Conservation (phyloP, 192 early-diverging fungal species). For the Podila minutissima region DNA sequence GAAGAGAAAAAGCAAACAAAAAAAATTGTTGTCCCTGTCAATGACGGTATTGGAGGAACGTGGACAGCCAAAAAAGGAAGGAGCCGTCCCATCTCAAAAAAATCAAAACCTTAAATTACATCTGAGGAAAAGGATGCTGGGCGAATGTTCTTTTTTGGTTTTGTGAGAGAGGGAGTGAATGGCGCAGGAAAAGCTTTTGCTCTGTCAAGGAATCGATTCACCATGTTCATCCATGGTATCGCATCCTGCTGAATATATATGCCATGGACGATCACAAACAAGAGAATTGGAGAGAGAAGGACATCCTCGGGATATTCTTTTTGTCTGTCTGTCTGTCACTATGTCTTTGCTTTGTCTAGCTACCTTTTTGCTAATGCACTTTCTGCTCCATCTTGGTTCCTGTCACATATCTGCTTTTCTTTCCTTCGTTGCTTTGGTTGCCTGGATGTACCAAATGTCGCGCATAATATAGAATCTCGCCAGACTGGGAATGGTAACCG, state of each 20-base stretch:
- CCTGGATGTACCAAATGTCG: no score
- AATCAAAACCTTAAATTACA: not conserved
- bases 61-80: slow-evolving; percentile 1
- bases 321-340: no score
- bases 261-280: no score
- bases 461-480: not conserved
- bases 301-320: no score
- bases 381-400: not conserved
- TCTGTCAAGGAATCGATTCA: no score
- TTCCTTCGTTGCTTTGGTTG: no score
- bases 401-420: not conserved
- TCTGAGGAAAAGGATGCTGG: not conserved
- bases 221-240: no score
- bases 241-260: no score
- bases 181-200: not conserved
- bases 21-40: not conserved
- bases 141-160: not conserved
- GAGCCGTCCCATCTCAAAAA: not conserved
- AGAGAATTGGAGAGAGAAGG: no score
- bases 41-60: not conserved
- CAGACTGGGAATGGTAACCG: slow-evolving; percentile 7
- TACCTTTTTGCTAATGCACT: no score
- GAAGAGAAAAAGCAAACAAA: not conserved
- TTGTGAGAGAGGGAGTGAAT: not conserved
- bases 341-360: no score